Conservation (phyloP, 2,329 filamentous ascomycete genomes). For the Berkeleyomyces basicola region DNA sequence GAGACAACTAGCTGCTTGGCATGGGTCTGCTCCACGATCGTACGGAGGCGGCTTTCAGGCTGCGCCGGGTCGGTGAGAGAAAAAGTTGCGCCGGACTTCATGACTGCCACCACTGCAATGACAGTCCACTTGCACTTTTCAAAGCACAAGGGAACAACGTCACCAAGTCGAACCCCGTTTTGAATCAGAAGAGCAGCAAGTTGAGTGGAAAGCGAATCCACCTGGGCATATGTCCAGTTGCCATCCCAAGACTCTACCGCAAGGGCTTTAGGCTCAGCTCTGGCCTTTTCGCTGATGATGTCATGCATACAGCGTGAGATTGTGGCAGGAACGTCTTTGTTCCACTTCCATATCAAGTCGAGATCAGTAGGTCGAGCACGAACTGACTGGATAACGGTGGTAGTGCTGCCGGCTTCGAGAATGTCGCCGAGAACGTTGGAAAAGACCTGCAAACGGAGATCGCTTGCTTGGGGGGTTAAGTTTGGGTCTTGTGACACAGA, state of each 20-base stretch:
- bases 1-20: conserved; percentile 27
- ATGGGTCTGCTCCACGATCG: conserved; percentile 28
- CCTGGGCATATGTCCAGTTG: conserved; percentile 28
- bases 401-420: conserved; percentile 7
- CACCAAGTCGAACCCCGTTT: conserved; percentile 24
- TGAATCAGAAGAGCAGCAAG: conserved; percentile 26
- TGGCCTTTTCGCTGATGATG: conserved; percentile 26
- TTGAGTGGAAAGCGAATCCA: conserved; percentile 26
- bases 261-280: conserved; percentile 22
- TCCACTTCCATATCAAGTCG: conserved; percentile 31
- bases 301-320: conserved; percentile 31
- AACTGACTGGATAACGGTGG: conserved; percentile 2
- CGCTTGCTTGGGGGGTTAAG: conserved; percentile 14
- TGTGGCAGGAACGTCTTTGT: conserved; percentile 25
- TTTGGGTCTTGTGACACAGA: conserved; percentile 15
- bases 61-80: conserved; percentile 31
- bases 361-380: conserved; percentile 21
- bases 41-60: conserved; percentile 27
- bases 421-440: conserved; percentile 15
- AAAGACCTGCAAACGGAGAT: conserved; percentile 15
- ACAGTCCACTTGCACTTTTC: conserved; percentile 32
- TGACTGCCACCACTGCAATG: conserved; percentile 29
- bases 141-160: conserved; percentile 32
- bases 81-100: conserved; percentile 33
- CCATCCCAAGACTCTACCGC: conserved; percentile 37